Evolutionary conservation across 345 rosid species (phyloP).

Genomic region (Eucalyptus dawsonii): DNA sequence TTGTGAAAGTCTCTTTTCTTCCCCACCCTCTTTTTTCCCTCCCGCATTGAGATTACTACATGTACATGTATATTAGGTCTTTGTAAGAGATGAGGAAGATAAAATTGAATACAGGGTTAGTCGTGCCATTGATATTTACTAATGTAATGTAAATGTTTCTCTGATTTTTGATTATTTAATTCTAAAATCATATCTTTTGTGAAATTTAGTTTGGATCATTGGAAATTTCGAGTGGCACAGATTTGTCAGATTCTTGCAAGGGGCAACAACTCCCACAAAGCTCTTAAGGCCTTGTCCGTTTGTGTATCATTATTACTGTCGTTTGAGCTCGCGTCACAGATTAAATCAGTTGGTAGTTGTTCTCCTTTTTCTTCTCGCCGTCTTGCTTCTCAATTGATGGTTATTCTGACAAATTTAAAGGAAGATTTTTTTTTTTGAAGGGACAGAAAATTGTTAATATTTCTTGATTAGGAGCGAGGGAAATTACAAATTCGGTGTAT

Average conservation of each 20-base stretch:
- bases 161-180: not conserved
- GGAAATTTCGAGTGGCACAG: not conserved
- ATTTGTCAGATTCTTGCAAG: not conserved
- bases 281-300: not conserved
- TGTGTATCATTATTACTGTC: not conserved
- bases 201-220: not conserved
- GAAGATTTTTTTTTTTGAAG: not conserved
- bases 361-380: not conserved
- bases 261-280: not conserved
- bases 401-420: not conserved
- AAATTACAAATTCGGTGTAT: not conserved
- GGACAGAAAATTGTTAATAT: not conserved
- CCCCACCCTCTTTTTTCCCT: not conserved
- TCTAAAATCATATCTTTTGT: not conserved
- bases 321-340: not conserved
- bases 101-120: not conserved
- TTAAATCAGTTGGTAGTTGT: not conserved
- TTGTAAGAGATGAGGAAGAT: not conserved
- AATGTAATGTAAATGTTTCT: not conserved
- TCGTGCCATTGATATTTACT: not conserved
- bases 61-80: constrained; percentile 3
- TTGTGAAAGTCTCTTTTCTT: not conserved
- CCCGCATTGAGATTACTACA: not conserved
- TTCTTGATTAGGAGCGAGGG: not conserved
- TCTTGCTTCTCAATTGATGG: not conserved